Base-by-base conservation (phyloP, 1,139 yeast species). In the Geotrichum histeridarum region DNA sequence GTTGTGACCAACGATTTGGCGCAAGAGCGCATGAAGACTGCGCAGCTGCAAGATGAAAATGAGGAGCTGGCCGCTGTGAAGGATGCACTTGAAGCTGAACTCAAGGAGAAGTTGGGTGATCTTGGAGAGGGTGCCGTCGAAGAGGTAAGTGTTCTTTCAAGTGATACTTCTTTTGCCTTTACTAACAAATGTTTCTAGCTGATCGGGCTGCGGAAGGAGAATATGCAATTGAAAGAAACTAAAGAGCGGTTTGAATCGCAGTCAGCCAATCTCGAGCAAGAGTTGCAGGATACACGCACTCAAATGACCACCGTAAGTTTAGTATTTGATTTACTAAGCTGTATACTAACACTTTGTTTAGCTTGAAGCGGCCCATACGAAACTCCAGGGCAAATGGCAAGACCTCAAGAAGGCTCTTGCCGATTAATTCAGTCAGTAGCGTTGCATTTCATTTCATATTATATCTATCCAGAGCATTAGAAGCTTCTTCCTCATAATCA, bases 1-100 rank as follows among this genome's bases (percentile, higher is more conserved):
- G 81, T 79, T 54, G 78, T 93, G 42, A 83, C 91, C 8, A 86
- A 86, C 67, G 95, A 83, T 61, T 76, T 84, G 80, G 81, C 84
- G 32, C 77, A 76, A 54, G 83, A 82, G 44, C 77, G 84, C 59
- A 74, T 84, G 46, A 76, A 79, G 55, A 79, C 86, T 51, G 89
- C 84, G 9, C 83, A 85, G 27, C 70, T 90, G 33, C 75, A 76
- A 51, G 85, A 82, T 51, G 85, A 81, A 55, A 89, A 89, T 58
- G 78, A 76, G 27, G 78, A 78, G 47, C 72, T 90, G 57, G 70
- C 74, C 54, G 66, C 71, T 1, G 83, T 82, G 57, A 77, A 86
- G 18, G 72, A 72, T 1, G 81, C 80, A 27, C 70, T 85, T 55
- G 79, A 75, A 48, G 55, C 56, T 14, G 60, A 60, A 45, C 52